Evolutionary conservation across 208 protist species (phyloP).

Genomic region (Tritrichomonas foetus): DNA sequence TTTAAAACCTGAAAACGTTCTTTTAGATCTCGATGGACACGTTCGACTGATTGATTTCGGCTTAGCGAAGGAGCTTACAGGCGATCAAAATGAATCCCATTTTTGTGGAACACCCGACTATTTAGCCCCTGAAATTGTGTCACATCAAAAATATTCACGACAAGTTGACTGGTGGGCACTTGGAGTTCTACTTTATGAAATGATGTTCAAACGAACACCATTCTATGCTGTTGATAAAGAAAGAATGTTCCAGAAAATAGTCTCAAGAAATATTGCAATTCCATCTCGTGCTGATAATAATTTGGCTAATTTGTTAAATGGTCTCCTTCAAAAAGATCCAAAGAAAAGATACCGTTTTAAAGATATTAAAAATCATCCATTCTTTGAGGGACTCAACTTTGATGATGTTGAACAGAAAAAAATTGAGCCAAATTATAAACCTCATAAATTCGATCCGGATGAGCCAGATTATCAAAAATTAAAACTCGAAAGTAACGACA

Average conservation of each 20-base stretch:
- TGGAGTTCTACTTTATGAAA: background rate
- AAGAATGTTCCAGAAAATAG: background rate
- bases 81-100: background rate
- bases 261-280: background rate
- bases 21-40: background rate
- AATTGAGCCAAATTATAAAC: too few species aligned
- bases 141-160: background rate
- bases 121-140: background rate
- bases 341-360: background rate
- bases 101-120: conserved; percentile 36
- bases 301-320: background rate
- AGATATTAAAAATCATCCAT: background rate
- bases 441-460: too few species aligned
- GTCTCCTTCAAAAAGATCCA: background rate
- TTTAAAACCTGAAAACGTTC: conserved; percentile 26
- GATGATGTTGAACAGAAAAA: background rate
- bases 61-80: background rate
- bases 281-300: background rate
- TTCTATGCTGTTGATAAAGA: background rate
- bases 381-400: conserved; percentile 9
- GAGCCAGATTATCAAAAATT: too few species aligned
- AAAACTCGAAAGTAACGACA: too few species aligned
- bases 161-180: background rate
- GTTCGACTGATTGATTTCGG: conserved; percentile 1
- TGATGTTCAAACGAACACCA: background rate